Evolutionary conservation across 495 filamentous ascomycete genomes (phyloP).

Genomic region (Haplographium delicatum): DNA sequence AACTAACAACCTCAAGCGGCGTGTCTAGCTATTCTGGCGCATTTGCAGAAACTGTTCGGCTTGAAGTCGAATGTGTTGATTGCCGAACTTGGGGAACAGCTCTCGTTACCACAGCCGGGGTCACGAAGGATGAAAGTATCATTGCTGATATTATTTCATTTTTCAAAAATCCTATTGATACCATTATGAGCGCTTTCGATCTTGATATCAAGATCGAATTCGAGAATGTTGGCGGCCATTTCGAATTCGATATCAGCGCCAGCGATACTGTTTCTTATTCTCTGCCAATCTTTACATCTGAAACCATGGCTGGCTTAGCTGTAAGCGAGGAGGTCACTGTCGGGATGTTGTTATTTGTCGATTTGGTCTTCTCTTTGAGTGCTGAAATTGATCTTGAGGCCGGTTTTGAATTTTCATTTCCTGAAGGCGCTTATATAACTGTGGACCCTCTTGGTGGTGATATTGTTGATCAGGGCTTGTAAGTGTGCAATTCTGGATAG

Average conservation of each 20-base stretch:
- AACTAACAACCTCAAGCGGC: neutral
- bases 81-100: slow-evolving; percentile 19
- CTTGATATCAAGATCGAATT: slow-evolving; percentile 17
- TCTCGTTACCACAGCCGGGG: slow-evolving; percentile 10
- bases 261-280: slow-evolving; percentile 9
- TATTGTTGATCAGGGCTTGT: slow-evolving; percentile 33
- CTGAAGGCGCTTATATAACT: slow-evolving; percentile 33
- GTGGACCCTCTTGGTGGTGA: slow-evolving; percentile 36
- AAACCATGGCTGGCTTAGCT: slow-evolving; percentile 4
- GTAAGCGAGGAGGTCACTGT: slow-evolving; percentile 19
- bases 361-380: slow-evolving; percentile 35
- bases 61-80: slow-evolving; percentile 15
- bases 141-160: slow-evolving; percentile 14
- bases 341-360: slow-evolving; percentile 34
- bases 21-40: neutral
- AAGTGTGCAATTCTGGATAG: no score
- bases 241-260: slow-evolving; percentile 16
- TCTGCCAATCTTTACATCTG: slow-evolving; percentile 10
- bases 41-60: neutral
- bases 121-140: slow-evolving; percentile 8
- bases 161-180: slow-evolving; percentile 14
- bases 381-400: slow-evolving; percentile 35
- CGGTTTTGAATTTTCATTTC: slow-evolving; percentile 36
- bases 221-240: slow-evolving; percentile 13
- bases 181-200: slow-evolving; percentile 13